Conservation (phyloP, 306 rosid species). For the Notholithocarpus densiflorus region DNA sequence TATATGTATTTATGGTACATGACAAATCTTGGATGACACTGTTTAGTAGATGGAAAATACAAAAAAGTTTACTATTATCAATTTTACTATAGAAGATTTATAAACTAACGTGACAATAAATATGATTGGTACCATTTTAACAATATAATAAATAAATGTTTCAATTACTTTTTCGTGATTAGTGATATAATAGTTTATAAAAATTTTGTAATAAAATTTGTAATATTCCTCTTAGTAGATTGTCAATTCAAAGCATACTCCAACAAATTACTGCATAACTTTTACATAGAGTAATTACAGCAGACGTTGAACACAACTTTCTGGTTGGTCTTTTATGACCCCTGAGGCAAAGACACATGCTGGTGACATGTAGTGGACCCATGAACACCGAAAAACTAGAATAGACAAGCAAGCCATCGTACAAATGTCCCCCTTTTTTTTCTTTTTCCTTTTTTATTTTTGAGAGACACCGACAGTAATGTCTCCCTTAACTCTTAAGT, state of each 20-base stretch:
- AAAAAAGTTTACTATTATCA: too few relatives aligned
- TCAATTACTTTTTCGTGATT: too few relatives aligned
- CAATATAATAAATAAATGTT: too few relatives aligned
- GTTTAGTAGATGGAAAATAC: neutral
- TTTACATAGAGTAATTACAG: neutral
- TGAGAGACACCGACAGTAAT: neutral
- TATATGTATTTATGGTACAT: neutral
- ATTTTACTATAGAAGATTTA: too few relatives aligned
- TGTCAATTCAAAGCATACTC: neutral
- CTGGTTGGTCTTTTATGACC: constrained; percentile 15
- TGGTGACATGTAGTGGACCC: constrained; percentile 19
- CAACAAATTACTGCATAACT: neutral
- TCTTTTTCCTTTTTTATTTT: too few relatives aligned
- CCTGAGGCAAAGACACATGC: constrained; percentile 35
- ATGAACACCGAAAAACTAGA: neutral
- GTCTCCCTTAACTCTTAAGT: neutral
- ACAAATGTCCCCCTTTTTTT: too few relatives aligned
- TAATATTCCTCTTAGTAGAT: too few relatives aligned
- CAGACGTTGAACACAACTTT: constrained; percentile 13
- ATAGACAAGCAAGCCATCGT: neutral
- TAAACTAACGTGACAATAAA: too few relatives aligned
- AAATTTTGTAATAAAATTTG: too few relatives aligned
- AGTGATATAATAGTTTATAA: too few relatives aligned
- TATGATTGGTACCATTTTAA: too few relatives aligned
- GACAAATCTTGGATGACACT: neutral